Evolutionary conservation across 164 flowering plant genomes (phyloP).

Genomic region (Kalanchoe fedtschenkoi): DNA sequence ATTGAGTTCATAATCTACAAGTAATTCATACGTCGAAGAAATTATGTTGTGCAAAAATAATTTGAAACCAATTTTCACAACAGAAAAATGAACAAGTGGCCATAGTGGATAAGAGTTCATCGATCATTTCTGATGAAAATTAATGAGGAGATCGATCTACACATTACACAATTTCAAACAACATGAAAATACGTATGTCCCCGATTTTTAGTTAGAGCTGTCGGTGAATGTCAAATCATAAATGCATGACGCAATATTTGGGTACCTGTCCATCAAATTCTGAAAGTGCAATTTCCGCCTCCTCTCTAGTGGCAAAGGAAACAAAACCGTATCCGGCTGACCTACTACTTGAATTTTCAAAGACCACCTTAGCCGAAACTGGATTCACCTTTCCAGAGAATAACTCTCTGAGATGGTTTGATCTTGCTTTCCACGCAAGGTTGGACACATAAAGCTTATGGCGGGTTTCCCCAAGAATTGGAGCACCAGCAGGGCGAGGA

Average conservation of each 20-base stretch:
- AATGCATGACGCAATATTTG: background rate
- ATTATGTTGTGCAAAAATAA: too few relatives aligned
- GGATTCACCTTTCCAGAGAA: background rate
- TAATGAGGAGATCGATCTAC: too few relatives aligned
- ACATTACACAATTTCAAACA: background rate
- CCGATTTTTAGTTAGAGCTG: background rate
- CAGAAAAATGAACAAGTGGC: background rate
- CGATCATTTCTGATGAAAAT: too few relatives aligned
- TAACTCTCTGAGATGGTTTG: too few relatives aligned
- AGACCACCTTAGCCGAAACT: background rate
- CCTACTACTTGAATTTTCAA: background rate
- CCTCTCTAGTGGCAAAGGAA: slow-evolving; percentile 3
- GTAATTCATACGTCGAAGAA: too few relatives aligned
- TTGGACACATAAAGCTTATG: background rate
- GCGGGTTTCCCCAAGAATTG: background rate
- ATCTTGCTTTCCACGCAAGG: too few relatives aligned
- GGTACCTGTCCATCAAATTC: background rate
- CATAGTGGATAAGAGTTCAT: too few relatives aligned
- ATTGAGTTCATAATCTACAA: too few relatives aligned
- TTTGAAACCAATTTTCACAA: too few relatives aligned
- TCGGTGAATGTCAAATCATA: too few relatives aligned
- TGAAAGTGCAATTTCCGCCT: background rate
- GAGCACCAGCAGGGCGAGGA: slow-evolving; percentile 3
- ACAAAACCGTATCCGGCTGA: slow-evolving; percentile 1
- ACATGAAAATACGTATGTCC: background rate